Conservation (phyloP, 1,284 basidiomycete genomes). For the Sporisorium scitamineum region DNA sequence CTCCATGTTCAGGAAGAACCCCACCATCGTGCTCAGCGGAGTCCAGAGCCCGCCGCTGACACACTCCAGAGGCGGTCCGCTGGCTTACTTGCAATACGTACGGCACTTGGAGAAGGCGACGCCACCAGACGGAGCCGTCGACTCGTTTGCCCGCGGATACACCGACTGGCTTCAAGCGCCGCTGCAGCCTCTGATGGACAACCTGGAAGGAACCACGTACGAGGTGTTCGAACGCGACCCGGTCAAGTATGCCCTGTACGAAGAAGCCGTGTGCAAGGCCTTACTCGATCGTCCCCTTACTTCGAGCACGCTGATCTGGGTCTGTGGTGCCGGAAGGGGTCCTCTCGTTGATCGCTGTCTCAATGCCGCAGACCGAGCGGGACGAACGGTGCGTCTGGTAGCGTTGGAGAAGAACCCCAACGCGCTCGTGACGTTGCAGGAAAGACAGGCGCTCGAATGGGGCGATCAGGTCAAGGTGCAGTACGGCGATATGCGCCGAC, state of each 20-base stretch:
- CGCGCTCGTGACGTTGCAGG: conserved; percentile 64
- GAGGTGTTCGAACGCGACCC: conserved; percentile 98
- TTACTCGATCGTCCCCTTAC: conserved; percentile 83
- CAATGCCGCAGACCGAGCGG: conserved; percentile 80
- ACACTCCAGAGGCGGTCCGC: conserved; percentile 79
- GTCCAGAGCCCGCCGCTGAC: conserved; percentile 53
- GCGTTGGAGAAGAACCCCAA: conserved; percentile 90
- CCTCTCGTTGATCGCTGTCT: conserved; percentile 90
- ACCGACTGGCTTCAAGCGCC: conserved; percentile 96
- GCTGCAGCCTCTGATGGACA: conserved; percentile 94
- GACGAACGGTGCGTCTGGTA: conserved; percentile 75
- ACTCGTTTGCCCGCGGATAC: conserved; percentile 90
- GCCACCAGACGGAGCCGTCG: conserved; percentile 70
- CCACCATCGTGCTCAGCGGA: conserved; percentile 55
- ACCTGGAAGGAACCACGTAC: conserved; percentile 93
- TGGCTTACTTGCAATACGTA: conserved; percentile 87
- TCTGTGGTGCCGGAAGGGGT: conserved; percentile 95
- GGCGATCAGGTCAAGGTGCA: conserved; percentile 81
- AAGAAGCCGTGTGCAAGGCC: conserved; percentile 74
- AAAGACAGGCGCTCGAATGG: conserved; percentile 76
- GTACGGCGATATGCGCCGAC: conserved; percentile 91
- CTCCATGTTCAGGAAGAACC: conserved; percentile 49
- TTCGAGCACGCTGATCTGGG: conserved; percentile 67
- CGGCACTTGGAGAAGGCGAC: conserved; percentile 64
- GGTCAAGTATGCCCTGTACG: conserved; percentile 94